Evolutionary conservation across 176 grass and related monocot genomes (phyloP), one percentile per base, ranked within the genome.

Genomic region (Triticum aestivum): DNA sequence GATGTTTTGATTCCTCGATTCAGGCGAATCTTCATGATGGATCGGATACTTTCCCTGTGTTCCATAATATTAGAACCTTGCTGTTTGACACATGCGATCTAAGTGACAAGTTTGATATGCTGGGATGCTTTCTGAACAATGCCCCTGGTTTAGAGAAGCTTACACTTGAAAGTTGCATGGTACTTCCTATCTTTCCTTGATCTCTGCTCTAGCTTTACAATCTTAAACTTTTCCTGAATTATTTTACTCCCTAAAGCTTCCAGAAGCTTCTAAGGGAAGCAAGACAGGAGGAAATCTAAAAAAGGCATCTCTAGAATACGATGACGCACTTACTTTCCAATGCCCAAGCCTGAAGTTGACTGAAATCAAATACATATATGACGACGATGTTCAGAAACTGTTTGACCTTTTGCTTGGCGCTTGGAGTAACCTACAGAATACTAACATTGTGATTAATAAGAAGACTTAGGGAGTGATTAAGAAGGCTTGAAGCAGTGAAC

Each of bases 291-390:
- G 38, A 9, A 32, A 35, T 69, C 79, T 39, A 5, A 34, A 84
- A 17, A 29, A 10, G 37, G 30, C 61, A 65, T 64, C 21, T 54
- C 0, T 85, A 21, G 73, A 74, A 44, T 61, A 54, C 17, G 21
- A 58, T 23, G 61, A 67, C 62, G 21, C 41, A 4, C 61, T 7
- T 8, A 66, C 27, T 77, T 85, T 77, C 18, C 7, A 66, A 4
- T 85, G 73, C n/a, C 59, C 61, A 26, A 85, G 35, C 61, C 51
- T 85, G 72, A 85, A 77, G 83, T 66, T 47, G 41, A 85, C 61
- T 52, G 61, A 66, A 77, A 85, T 85, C 39, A 77, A 37, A 21
- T 76, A 85, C 14, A 51, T 24, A 52, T 44, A 85, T 66, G 63
- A 65, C 4, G 73, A 56, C 0, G 42, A 78, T 29, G 13, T 68